Base-by-base conservation (phyloP, 352 stramenopile species). In the Phytophthora colocasiae region DNA sequence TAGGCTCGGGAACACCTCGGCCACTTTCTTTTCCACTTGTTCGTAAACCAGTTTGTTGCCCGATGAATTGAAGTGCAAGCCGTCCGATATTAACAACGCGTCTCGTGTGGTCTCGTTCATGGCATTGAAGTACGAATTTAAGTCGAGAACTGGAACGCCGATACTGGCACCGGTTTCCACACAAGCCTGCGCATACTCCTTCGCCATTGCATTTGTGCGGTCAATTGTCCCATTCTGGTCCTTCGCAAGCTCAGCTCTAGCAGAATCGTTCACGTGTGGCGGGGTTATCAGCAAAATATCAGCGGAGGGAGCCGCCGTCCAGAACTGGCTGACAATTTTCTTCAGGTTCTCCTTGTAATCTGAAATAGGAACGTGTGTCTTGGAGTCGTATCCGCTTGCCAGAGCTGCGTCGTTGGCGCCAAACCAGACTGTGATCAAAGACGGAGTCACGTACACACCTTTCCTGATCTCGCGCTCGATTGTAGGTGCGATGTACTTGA, bases 91-190 rank as follows among this genome's bases (percentile, higher is more conserved):
- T 6, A 87, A 61, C 12, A 71, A 53, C 34, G 59, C 24, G 48
- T 73, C 75, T 50, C 78, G 72, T 19, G 73, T 60, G 17, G 58
- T 47, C 29, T 58, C 54, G 8, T 63, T 60, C 58, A 80, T 73
- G 8, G 64, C 49, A 24, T 83, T 83, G 46, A 87, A 89, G 31
- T 72, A 59, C 55, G 74, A 66, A 44, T 77, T 71, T 47, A 89
- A 62, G 38, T 88, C 73, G 17, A 89, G 43, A 15, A 75, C 71
- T 11, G 72, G 49, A 3, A 82, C 58, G 17, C 52, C 44, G 12
- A 70, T 46, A 11, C 43, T 50, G 2, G 41, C 39, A 0, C 63
- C 78, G 0, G 75, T 45, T 22, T 77, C 65, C 12, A 81, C 54
- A 46, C 80, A 87, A n/a, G 66, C 70, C 6, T 29, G 45, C 29